Conservation (phyloP, 495 filamentous ascomycete species). For the Talaromyces nanjingensis region DNA sequence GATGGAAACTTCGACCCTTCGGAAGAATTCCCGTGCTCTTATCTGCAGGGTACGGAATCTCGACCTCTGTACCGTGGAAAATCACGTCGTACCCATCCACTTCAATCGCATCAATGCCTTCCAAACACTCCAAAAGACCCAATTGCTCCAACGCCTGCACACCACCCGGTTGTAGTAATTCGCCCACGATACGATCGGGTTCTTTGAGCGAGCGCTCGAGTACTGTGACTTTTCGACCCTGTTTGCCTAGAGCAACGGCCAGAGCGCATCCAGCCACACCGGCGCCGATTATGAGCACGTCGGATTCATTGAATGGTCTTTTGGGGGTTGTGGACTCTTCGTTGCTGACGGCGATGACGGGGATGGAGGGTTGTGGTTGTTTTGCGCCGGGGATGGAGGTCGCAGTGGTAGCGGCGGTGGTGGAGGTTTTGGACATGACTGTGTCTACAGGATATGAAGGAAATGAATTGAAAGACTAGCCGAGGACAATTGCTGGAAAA, state of each 20-base stretch:
- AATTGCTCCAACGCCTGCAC: constrained; percentile 72
- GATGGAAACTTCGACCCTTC: constrained; percentile 70
- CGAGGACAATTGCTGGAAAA: constrained; percentile 3
- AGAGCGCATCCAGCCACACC: constrained; percentile 85
- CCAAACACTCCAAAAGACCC: constrained; percentile 74
- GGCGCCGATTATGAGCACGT: constrained; percentile 85
- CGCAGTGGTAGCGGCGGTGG: constrained; percentile 7
- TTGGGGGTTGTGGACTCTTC: constrained; percentile 12
- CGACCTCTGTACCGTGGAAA: constrained; percentile 72
- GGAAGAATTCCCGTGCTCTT: constrained; percentile 34
- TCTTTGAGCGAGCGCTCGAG: constrained; percentile 86
- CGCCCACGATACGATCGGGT: constrained; percentile 94
- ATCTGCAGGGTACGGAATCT: constrained; percentile 60
- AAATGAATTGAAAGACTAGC: background rate
- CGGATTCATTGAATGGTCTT: constrained; percentile 50
- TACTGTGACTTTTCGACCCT: constrained; percentile 86
- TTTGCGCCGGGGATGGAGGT: background rate
- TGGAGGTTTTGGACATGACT: constrained; percentile 7
- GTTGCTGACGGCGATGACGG: background rate
- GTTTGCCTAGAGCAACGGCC: constrained; percentile 77
- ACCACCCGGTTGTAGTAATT: constrained; percentile 90
- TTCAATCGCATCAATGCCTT: constrained; percentile 78
- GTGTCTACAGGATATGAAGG: background rate
- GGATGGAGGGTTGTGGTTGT: constrained; percentile 1
- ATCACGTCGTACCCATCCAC: constrained; percentile 83